Evolutionary conservation across 2,329 filamentous ascomycete species (phyloP).

Genomic region (Xylaria sp.): DNA sequence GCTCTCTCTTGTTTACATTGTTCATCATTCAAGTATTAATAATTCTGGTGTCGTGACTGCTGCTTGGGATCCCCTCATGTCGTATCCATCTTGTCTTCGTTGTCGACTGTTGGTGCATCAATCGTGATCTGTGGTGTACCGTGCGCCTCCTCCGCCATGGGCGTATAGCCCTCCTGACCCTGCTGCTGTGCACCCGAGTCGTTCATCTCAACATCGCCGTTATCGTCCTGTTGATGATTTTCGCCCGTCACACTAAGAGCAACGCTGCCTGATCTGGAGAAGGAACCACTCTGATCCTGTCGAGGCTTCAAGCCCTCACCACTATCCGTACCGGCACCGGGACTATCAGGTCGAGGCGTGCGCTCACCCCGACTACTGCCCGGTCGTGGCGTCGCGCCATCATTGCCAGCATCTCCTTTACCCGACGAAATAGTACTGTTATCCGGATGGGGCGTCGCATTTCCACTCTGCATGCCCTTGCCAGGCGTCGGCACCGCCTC

Average conservation of each 20-base stretch:
- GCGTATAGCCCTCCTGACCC: slow-evolving; percentile 28
- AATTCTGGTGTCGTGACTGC: not conserved
- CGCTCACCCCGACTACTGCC: slow-evolving; percentile 36
- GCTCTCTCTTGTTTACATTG: slow-evolving; percentile 12
- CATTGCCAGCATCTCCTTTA: slow-evolving; percentile 30
- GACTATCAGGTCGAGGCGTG: slow-evolving; percentile 32
- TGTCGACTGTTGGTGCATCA: slow-evolving; percentile 44
- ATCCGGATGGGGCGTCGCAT: slow-evolving; percentile 47
- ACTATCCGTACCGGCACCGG: slow-evolving; percentile 30
- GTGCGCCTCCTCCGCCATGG: slow-evolving; percentile 29
- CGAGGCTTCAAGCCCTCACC: slow-evolving; percentile 34
- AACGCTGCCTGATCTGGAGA: slow-evolving; percentile 38
- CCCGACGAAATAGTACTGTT: slow-evolving; percentile 28
- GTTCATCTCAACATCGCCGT: slow-evolving; percentile 33
- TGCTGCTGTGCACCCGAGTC: slow-evolving; percentile 34
- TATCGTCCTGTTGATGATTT: slow-evolving; percentile 36
- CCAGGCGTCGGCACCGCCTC: slow-evolving; percentile 36
- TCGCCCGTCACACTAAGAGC: slow-evolving; percentile 29
- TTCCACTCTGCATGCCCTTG: slow-evolving; percentile 40
- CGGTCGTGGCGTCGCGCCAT: slow-evolving; percentile 35
- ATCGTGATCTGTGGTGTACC: slow-evolving; percentile 43
- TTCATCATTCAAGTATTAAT: slow-evolving; percentile 15
- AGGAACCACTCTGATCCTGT: slow-evolving; percentile 28
- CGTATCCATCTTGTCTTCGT: slow-evolving; percentile 62
- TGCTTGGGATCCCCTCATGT: slow-evolving; percentile 24